A percentile compares a stretch with the other conserved stretches of the same genome.
Conservation (phyloP, 352 stramenopile genomes). For the Pythium dissotocum region DNA sequence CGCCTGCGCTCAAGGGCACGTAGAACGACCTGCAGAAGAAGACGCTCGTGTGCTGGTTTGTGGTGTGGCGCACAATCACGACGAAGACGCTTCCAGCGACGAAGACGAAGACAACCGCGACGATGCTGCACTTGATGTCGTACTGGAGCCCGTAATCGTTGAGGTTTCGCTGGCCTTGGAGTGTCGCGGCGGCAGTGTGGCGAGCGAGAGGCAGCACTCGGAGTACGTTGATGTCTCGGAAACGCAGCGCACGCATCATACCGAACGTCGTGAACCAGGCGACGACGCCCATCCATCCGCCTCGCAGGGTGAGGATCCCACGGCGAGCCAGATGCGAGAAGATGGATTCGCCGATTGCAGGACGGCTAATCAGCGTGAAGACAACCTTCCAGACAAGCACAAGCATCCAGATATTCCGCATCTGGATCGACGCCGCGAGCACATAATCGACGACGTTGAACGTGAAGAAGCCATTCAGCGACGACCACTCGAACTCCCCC, state of each 20-base stretch:
- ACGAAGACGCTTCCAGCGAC: neutral
- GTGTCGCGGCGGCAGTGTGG: neutral
- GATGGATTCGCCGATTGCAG: no score
- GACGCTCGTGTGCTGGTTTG: neutral
- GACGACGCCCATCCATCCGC: constrained; percentile 8
- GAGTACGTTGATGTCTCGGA: constrained; percentile 17
- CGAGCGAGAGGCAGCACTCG: neutral
- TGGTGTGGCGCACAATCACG: neutral
- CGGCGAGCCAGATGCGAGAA: neutral
- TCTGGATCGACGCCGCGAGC: constrained; percentile 30
- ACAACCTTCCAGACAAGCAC: constrained; percentile 25
- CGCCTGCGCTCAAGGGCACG: constrained; percentile 28
- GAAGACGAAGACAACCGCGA: neutral
- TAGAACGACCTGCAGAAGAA: constrained; percentile 22
- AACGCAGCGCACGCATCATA: constrained; percentile 8
- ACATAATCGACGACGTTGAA: constrained; percentile 29
- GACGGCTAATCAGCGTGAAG: neutral
- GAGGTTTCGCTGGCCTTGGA: neutral
- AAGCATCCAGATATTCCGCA: constrained; percentile 43
- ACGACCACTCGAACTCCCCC: constrained; percentile 26
- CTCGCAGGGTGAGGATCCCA: constrained; percentile 20
- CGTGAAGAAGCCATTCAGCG: constrained; percentile 15
- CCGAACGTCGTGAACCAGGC: constrained; percentile 22
- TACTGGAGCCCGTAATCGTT: constrained; percentile 13
- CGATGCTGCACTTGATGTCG: constrained; percentile 15